Percentiles rank a stretch among this genome's conserved stretches.
Conservation (phyloP, 176 grass and related monocot species). For the Aechmea fasciata region DNA sequence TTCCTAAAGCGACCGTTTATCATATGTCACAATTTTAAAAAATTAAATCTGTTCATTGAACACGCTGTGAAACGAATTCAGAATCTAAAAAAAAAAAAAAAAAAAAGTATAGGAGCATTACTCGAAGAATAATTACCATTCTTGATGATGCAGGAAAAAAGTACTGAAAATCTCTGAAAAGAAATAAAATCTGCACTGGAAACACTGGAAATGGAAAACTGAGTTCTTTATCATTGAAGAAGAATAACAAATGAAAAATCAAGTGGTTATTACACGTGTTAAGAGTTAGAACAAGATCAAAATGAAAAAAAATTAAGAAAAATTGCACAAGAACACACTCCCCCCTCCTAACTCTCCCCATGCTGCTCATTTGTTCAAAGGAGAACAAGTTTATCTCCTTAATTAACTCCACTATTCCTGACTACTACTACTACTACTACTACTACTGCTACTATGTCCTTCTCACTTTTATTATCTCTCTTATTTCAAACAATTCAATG, state of each 20-base stretch:
- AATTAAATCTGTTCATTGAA: too few relatives aligned
- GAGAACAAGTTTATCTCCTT: constrained; percentile 97
- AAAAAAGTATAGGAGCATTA: too few relatives aligned
- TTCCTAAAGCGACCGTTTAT: too few relatives aligned
- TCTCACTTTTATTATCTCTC: not conserved
- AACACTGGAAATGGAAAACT: too few relatives aligned
- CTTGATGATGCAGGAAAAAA: too few relatives aligned
- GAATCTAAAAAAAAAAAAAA: too few relatives aligned
- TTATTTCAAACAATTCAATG: constrained; percentile 25
- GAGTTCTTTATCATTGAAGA: too few relatives aligned
- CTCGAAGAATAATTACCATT: too few relatives aligned
- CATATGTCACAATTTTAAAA: too few relatives aligned
- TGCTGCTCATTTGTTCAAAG: constrained; percentile 23
- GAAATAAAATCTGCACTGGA: too few relatives aligned
- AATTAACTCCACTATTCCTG: not conserved
- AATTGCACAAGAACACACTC: not conserved
- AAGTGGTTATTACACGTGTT: constrained; percentile 1
- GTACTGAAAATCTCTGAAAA: too few relatives aligned
- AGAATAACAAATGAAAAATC: not conserved
- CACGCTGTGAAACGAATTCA: too few relatives aligned
- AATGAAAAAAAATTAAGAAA: not conserved
- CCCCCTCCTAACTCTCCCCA: constrained; percentile 19
- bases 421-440: not conserved
- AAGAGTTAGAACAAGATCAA: not conserved
- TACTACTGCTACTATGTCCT: not conserved